These are phyloP conservation scores for Flammula alnicola DNA, from an alignment of 1,284 basidiomycete species.

Conservation along the genomic window DNA sequence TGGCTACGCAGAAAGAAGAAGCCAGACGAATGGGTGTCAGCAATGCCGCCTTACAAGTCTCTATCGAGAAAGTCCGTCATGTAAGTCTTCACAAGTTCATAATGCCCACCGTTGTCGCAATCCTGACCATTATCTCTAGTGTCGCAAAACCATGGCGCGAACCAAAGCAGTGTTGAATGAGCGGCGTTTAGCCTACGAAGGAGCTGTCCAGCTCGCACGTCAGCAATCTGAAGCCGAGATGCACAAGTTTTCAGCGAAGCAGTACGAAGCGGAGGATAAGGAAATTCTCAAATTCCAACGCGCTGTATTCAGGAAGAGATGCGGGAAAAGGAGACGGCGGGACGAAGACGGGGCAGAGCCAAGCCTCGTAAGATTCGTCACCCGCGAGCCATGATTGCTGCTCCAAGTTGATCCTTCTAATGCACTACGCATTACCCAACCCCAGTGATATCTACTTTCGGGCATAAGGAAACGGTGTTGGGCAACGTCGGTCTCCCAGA, in stretches of 20 bases:
- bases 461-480: too few species aligned
- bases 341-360: too few species aligned
- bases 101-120: background rate
- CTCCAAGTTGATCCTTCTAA: too few species aligned
- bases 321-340: too few species aligned
- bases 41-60: conserved; percentile 38
- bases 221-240: conserved; percentile 28
- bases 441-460: too few species aligned
- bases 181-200: conserved; percentile 83
- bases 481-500: too few species aligned
- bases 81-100: conserved; percentile 31
- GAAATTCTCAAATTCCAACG: conserved; percentile 35
- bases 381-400: too few species aligned
- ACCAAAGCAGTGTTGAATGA: conserved; percentile 96
- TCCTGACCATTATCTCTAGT: conserved; percentile 49
- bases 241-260: conserved; percentile 3
- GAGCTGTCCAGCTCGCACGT: conserved; percentile 53
- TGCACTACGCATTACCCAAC: too few species aligned
- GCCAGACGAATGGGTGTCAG: conserved; percentile 59
- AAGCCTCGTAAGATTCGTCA: too few species aligned
- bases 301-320: too few species aligned
- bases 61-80: conserved; percentile 42
- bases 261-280: conserved; percentile 34
- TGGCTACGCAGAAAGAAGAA: conserved; percentile 88
- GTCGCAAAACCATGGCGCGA: conserved; percentile 94